Evolutionary conservation across 176 grass and related monocot species (phyloP), one percentile per base, ranked within the genome.

Genomic region (Avena insularis): DNA sequence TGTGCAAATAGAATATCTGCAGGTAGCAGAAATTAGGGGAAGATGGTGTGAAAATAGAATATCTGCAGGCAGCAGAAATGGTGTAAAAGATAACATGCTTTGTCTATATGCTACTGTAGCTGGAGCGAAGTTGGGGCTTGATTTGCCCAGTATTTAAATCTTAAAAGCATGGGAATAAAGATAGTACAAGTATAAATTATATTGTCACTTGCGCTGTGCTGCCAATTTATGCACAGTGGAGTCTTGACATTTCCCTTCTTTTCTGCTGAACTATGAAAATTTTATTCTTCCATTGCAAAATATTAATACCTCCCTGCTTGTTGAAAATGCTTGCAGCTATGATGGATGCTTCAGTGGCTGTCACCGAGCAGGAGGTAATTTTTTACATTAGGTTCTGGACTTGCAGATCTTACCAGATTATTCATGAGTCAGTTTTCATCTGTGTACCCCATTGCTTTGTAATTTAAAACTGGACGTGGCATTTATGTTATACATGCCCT

Each of bases 311-410:
- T 64, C 1, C 25, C 23, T 5, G 14, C 61, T 64, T 64, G 61
- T 29, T 1, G 12, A 45, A 49, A 82, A 82, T 53, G 49, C 81
- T 82, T 76, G 33, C 71, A 77, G 36, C n/a, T 35, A 83, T 83
- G 86, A 81, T 82, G 31, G 86, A 76, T 83, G 60, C 71, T 78
- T 38, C 86, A 68, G 48, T n/a, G 16, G 19, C 65, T 74, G 35
- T 19, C n/a, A 58, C 72, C 14, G 48, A 76, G 62, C 38, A 68
- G 59, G 73, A 83, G 86, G 86, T 88, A 77, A 47, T 75, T 57
- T 61, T 13, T 47, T 15, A 69, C 72, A 62, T 83, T 21, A 67
- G 17, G 11, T 16, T 70, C 12, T 13, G 50, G 13, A 6, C 7
- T 72, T 59, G 40, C 55, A 61, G 12, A 72, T 59, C 19, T 87